Percentiles rank a stretch among this genome's conserved stretches.
These are phyloP conservation scores for Hydrangea macrophylla DNA, from an alignment of 148 eudicot genomes.

Conservation along the genomic window DNA sequence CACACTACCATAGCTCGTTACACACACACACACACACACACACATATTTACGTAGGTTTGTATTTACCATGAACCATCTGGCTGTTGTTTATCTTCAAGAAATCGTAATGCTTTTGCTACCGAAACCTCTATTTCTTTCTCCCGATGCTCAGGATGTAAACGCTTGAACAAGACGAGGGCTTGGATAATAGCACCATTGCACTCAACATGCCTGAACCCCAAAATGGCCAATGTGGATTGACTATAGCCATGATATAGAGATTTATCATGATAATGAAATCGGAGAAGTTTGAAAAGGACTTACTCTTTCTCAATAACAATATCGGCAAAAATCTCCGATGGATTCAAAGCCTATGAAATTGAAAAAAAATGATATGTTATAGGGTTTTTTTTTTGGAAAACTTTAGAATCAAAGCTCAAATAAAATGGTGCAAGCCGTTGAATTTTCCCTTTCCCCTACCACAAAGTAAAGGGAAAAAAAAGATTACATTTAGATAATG, in stretches of 20 bases:
- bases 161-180: slow-evolving; percentile 30
- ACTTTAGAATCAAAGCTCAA: too few relatives aligned
- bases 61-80: slow-evolving; percentile 54
- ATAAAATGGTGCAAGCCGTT: not conserved
- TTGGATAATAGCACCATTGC: slow-evolving; percentile 36
- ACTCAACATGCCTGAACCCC: slow-evolving; percentile 35
- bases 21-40: too few relatives aligned
- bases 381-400: too few relatives aligned
- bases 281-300: not conserved
- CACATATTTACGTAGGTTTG: too few relatives aligned
- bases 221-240: not conserved
- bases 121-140: slow-evolving; percentile 37
- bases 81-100: slow-evolving; percentile 33
- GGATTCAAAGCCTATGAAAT: slow-evolving; percentile 38
- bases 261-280: not conserved
- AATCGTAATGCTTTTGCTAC: slow-evolving; percentile 33
- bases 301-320: slow-evolving; percentile 44
- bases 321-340: slow-evolving; percentile 45
- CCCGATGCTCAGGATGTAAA: slow-evolving; percentile 32
- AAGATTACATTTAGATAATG: slow-evolving; percentile 32
- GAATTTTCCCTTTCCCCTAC: too few relatives aligned
- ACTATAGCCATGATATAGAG: not conserved
- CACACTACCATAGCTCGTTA: not conserved
- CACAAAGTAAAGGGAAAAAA: not conserved
- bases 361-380: too few relatives aligned